Percentiles rank a stretch among this genome's conserved stretches.
phyloP scores from a whole-genome alignment of 2,329 filamentous ascomycete genomes.

The Aotearoamyces nothofagi region DNA sequence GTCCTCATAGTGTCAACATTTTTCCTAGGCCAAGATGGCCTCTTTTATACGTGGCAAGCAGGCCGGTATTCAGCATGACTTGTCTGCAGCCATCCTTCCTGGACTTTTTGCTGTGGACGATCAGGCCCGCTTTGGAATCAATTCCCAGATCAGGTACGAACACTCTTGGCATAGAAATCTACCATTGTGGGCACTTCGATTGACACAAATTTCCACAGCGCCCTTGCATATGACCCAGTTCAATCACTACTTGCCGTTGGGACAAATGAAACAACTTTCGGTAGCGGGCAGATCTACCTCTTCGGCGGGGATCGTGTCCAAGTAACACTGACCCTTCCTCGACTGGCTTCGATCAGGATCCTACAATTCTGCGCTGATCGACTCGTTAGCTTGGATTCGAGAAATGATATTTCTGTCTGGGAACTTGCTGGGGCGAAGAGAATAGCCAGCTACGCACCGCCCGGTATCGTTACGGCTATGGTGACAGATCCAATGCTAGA shows the following conservation, averaged over 20 bases:
- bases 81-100: conserved; percentile 66
- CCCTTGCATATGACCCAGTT: conserved; percentile 80
- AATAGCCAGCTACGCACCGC: conserved; percentile 56
- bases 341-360: conserved; percentile 58
- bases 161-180: background rate
- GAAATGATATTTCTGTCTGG: conserved; percentile 75
- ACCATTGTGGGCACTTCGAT: conserved; percentile 3
- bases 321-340: conserved; percentile 55
- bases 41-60: conserved; percentile 86
- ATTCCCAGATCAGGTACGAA: conserved; percentile 52
- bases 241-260: conserved; percentile 89
- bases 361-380: conserved; percentile 79
- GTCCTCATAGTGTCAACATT: too few species aligned
- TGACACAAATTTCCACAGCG: conserved; percentile 29
- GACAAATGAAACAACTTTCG: conserved; percentile 76
- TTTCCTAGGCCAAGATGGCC: conserved; percentile 62
- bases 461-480: conserved; percentile 59
- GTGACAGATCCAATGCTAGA: conserved; percentile 82
- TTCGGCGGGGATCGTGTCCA: conserved; percentile 72
- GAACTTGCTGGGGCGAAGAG: conserved; percentile 57
- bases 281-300: conserved; percentile 76
- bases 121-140: conserved; percentile 69
- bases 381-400: conserved; percentile 69
- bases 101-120: conserved; percentile 75
- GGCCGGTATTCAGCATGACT: conserved; percentile 79